Evolutionary conservation across 2,329 filamentous ascomycete genomes (phyloP).

Genomic region (Pyrenochaeta sp.): DNA sequence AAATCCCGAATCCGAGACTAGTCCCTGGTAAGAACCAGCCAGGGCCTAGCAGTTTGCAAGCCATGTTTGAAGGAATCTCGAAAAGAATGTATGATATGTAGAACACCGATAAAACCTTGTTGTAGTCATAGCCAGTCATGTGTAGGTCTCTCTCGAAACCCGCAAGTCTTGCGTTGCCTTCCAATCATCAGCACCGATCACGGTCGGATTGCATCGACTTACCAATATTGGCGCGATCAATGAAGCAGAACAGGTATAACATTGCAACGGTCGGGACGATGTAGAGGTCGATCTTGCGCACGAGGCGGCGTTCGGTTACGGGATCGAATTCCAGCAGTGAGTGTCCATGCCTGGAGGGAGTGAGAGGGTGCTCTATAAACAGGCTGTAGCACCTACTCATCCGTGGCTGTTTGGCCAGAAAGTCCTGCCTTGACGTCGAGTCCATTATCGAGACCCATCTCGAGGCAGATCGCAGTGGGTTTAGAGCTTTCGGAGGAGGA

Average conservation of each 20-base stretch:
- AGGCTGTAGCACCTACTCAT: neutral
- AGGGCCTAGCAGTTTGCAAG: too few species aligned
- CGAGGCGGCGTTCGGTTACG: neutral
- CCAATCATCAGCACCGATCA: neutral
- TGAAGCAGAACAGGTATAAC: conserved; percentile 74
- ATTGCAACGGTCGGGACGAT: conserved; percentile 70
- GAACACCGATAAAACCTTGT: too few species aligned
- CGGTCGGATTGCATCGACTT: conserved; percentile 20
- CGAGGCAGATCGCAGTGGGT: neutral
- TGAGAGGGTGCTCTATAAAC: neutral
- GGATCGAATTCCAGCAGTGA: neutral
- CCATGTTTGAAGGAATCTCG: too few species aligned
- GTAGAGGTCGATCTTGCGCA: conserved; percentile 66
- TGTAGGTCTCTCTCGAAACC: too few species aligned
- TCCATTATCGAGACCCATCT: neutral
- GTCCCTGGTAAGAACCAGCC: too few species aligned
- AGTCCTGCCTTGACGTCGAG: neutral
- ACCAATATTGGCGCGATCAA: conserved; percentile 75
- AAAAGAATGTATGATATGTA: too few species aligned
- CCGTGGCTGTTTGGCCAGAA: neutral
- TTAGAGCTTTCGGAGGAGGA: neutral
- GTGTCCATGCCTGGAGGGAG: neutral
- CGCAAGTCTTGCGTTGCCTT: conserved; percentile 63
- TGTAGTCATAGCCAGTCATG: too few species aligned
- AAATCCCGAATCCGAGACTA: too few species aligned